Base-by-base conservation (phyloP, 176 grass and related monocot genomes). In the sorghum (Sorghum bicolor) region DNA sequence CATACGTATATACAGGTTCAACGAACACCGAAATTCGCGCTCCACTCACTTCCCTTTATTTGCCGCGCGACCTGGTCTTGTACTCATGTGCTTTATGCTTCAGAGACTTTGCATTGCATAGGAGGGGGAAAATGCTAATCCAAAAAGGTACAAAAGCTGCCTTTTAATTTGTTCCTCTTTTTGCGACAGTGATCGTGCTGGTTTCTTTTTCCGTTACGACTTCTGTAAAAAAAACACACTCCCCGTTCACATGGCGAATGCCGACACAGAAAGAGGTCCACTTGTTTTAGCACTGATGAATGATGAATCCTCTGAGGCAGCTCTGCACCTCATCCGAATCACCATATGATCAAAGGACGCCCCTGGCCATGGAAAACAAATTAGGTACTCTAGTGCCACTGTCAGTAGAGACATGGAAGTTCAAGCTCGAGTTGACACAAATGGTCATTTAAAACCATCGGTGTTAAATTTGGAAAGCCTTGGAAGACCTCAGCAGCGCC, bases 201-300 rank as follows among this genome's bases (percentile, higher is more conserved):
- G 5, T 81, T 44, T 64, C 70, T 62, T 60, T 87, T 86, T 31
- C 17, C 30, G 33, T 14, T 25, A 10, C 43, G 70, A 81, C 44
- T 67, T 81, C 12, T 26, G 58, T 24, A 32, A 67, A 81, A 81
- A 80, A 33, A 34, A 44, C 25, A 6, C 0, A 28, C 14, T 61
- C 26, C 33, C 85, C 85, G 48, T 87, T 87, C 85, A 82, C 78
- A 87, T 44, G 19, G 70, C 26, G 24, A 72, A 25, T n/a, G 39
- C 11, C 67, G 30, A 16, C 29, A 7, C 26, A 64, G 1, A 8
- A 24, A 6, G 39, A 48, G 25, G 32, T 2, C 12, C 29, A 15
- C 33, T 28, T 30, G 4, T 47, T 45, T 19, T 28, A 20, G 62
- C 29, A 47, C 69, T 30, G 58, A 20, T 0, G 53, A 63, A 26